Conservation (phyloP, 768 basidiomycete species). For the Suillus decipiens region DNA sequence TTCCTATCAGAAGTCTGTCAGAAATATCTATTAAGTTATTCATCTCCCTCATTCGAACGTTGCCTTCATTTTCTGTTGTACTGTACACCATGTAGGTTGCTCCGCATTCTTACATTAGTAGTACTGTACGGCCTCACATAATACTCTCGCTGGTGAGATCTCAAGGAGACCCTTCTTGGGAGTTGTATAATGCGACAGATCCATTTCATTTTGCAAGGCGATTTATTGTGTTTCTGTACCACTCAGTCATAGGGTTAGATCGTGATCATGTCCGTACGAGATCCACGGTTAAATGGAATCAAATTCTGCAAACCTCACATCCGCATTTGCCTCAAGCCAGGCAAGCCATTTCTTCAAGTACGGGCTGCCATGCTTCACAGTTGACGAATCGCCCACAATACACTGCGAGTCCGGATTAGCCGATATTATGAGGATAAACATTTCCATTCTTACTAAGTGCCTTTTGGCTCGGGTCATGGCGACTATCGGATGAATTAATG, state of each 20-base stretch:
- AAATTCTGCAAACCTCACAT: conserved; percentile 81
- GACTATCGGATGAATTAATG: conserved; percentile 42
- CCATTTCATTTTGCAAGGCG: not conserved
- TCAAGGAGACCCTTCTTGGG: not conserved
- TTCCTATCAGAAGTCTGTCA: not conserved
- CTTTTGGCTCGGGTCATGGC: conserved; percentile 92
- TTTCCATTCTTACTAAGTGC: conserved; percentile 66
- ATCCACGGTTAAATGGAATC: conserved; percentile 39
- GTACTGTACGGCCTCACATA: not conserved
- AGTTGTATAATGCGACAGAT: not conserved
- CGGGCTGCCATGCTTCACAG: conserved; percentile 78
- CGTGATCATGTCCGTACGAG: not conserved
- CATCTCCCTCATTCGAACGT: not conserved
- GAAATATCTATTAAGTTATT: conserved; percentile 7
- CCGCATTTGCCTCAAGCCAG: conserved; percentile 90
- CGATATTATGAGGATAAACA: not conserved
- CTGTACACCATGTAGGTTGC: conserved; percentile 6
- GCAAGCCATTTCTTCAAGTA: conserved; percentile 89
- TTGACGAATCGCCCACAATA: conserved; percentile 91
- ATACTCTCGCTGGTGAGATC: not conserved
- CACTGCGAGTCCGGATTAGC: conserved; percentile 50
- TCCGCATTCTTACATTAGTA: not conserved
- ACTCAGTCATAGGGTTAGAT: not conserved
- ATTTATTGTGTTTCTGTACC: not conserved
- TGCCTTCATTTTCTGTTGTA: conserved; percentile 12